Evolutionary conservation across 176 grass and related monocot species (phyloP).

Genomic region (Ensete ventricosum): DNA sequence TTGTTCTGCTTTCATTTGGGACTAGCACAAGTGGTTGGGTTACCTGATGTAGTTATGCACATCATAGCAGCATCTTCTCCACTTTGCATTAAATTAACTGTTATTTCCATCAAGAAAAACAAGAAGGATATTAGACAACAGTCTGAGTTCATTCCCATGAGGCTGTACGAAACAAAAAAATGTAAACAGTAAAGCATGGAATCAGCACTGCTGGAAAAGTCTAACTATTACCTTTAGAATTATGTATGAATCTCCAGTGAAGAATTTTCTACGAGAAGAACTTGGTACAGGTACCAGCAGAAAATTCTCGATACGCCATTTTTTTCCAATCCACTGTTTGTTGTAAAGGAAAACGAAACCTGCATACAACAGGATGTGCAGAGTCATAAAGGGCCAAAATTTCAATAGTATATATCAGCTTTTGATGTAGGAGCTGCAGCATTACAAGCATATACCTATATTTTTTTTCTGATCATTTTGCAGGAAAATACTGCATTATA

Average conservation of each 20-base stretch:
- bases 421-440: neutral
- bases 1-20: neutral
- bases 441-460: neutral
- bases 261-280: slow-evolving; percentile 81
- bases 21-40: neutral
- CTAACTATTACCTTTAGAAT: slow-evolving; percentile 56
- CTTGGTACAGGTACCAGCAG: slow-evolving; percentile 41
- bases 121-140: neutral
- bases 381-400: neutral
- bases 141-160: neutral
- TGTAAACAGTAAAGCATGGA: neutral
- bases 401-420: neutral
- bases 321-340: slow-evolving; percentile 53
- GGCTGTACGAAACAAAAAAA: neutral
- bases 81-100: neutral
- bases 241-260: slow-evolving; percentile 90
- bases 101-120: neutral
- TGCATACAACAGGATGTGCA: slow-evolving; percentile 4
- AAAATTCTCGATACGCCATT: slow-evolving; percentile 81
- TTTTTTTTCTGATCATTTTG: neutral
- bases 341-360: slow-evolving; percentile 34
- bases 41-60: neutral
- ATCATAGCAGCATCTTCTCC: neutral
- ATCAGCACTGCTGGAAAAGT: slow-evolving; percentile 1
- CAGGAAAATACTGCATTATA: neutral